Evolutionary conservation across 345 rosid genomes (phyloP).

Genomic region (Punica granatum): DNA sequence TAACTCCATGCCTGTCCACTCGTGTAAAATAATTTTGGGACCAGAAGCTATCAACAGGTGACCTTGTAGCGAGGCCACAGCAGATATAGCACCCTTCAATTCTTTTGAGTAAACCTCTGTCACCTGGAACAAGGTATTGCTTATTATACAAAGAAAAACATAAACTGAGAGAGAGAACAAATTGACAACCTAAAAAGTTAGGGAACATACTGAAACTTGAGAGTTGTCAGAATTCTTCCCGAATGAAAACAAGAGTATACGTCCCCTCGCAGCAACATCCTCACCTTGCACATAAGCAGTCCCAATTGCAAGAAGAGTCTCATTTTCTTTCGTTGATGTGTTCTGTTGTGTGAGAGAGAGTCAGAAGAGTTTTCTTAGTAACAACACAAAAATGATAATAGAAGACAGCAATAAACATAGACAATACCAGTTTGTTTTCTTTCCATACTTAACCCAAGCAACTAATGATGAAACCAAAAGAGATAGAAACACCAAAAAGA

Average conservation of each 20-base stretch:
- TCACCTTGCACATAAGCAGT: slow-evolving; percentile 99
- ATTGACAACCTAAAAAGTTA: background rate
- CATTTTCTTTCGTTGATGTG: slow-evolving; percentile 71
- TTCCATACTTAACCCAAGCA: slow-evolving; percentile 4
- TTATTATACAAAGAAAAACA: slow-evolving; percentile 1
- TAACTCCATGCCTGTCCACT: slow-evolving; percentile 88
- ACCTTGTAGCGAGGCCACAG: slow-evolving; percentile 97
- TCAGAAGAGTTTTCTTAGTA: background rate
- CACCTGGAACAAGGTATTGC: slow-evolving; percentile 36
- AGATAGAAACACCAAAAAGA: background rate
- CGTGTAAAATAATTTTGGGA: slow-evolving; percentile 87
- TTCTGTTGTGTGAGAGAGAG: slow-evolving; percentile 45
- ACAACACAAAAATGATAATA: background rate
- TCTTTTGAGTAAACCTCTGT: slow-evolving; percentile 92
- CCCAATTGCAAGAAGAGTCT: slow-evolving; percentile 84
- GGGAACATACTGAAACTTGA: slow-evolving; percentile 50
- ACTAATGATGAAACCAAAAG: slow-evolving; percentile 6
- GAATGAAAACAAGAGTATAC: slow-evolving; percentile 76
- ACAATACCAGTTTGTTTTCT: background rate
- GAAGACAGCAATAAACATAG: background rate
- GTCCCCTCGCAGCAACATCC: slow-evolving; percentile 99
- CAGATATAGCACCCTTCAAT: slow-evolving; percentile 95
- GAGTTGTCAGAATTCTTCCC: slow-evolving; percentile 54
- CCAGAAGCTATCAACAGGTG: slow-evolving; percentile 91
- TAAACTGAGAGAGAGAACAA: slow-evolving; percentile 1